Percentiles rank a stretch among this genome's conserved stretches.
Evolutionary conservation across 2,329 filamentous ascomycete genomes (phyloP).

Genomic region (Dactylellina haptotyla): DNA sequence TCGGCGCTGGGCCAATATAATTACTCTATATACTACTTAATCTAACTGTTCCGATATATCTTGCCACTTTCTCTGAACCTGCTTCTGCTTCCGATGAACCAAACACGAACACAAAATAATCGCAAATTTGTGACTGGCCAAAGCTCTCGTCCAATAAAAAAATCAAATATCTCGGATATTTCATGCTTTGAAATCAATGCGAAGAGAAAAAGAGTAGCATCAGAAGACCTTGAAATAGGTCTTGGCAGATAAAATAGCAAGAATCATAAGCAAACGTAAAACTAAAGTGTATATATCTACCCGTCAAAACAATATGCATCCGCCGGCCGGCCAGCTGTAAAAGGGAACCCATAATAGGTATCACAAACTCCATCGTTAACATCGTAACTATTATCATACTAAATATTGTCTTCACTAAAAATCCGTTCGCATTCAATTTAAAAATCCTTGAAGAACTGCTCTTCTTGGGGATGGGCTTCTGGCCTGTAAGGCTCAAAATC

Average conservation of each 20-base stretch:
- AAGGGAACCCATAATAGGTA: too few species aligned
- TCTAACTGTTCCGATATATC: too few species aligned
- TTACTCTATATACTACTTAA: too few species aligned
- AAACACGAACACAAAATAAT: too few species aligned
- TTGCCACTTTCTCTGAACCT: too few species aligned
- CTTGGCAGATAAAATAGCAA: too few species aligned
- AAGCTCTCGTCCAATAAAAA: too few species aligned
- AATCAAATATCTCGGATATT: not conserved
- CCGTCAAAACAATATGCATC: not conserved
- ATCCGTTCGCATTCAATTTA: conserved; percentile 60
- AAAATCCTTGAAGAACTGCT: conserved; percentile 77
- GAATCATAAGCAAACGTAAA: not conserved
- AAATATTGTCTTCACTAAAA: too few species aligned
- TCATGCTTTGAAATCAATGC: not conserved
- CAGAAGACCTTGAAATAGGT: too few species aligned
- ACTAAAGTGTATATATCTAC: not conserved
- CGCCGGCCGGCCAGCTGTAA: not conserved
- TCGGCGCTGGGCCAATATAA: too few species aligned
- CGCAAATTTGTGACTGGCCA: too few species aligned
- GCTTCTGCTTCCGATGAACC: too few species aligned
- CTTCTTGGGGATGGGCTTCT: conserved; percentile 75
- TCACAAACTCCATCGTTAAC: not conserved
- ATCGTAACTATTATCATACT: not conserved
- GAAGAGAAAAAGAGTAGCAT: not conserved
- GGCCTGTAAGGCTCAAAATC: conserved; percentile 68